These are phyloP conservation scores for Sporodiniella umbellata DNA, from an alignment of 371 early-diverging fungal genomes.

Conservation along the genomic window DNA sequence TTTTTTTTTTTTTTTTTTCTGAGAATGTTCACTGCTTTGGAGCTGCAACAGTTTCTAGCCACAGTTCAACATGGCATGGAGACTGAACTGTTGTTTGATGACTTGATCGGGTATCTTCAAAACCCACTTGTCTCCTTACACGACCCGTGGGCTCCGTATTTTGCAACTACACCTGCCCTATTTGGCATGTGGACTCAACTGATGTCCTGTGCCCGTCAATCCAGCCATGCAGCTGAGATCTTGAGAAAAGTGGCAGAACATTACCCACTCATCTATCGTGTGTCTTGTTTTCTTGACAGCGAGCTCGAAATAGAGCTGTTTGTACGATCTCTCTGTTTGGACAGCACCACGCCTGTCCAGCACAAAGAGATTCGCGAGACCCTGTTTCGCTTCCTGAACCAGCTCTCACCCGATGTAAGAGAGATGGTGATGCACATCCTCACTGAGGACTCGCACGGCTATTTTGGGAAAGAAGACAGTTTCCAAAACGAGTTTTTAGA, in stretches of 20 bases:
- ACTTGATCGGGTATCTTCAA: not conserved
- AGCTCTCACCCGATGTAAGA: slow-evolving; percentile 3
- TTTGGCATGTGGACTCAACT: slow-evolving; percentile 6
- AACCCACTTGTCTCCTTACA: no score
- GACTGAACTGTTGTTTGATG: not conserved
- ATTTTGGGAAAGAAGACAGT: slow-evolving; percentile 7
- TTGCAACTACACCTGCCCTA: no score
- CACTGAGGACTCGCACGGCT: slow-evolving; percentile 10
- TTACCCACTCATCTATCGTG: slow-evolving; percentile 14
- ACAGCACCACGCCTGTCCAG: slow-evolving; percentile 8
- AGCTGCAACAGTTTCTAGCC: slow-evolving; percentile 15
- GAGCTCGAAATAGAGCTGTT: slow-evolving; percentile 15
- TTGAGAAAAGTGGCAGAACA: slow-evolving; percentile 12
- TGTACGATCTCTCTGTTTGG: slow-evolving; percentile 19
- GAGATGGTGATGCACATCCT: slow-evolving; percentile 12
- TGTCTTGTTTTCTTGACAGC: slow-evolving; percentile 20
- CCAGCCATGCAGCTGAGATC: slow-evolving; percentile 5
- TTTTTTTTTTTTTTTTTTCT: slow-evolving; percentile 3
- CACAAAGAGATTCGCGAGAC: slow-evolving; percentile 7
- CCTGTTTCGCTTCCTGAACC: slow-evolving; percentile 7
- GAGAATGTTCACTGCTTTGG: slow-evolving; percentile 14
- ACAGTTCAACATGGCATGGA: slow-evolving; percentile 4
- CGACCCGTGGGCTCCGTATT: no score
- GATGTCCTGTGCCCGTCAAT: slow-evolving; percentile 4
- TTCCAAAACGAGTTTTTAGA: slow-evolving; percentile 12